A percentile compares a stretch with the other conserved stretches of the same genome.
phyloP scores from a whole-genome alignment of 2,329 filamentous ascomycete genomes.

The Pyrenophora teres region DNA sequence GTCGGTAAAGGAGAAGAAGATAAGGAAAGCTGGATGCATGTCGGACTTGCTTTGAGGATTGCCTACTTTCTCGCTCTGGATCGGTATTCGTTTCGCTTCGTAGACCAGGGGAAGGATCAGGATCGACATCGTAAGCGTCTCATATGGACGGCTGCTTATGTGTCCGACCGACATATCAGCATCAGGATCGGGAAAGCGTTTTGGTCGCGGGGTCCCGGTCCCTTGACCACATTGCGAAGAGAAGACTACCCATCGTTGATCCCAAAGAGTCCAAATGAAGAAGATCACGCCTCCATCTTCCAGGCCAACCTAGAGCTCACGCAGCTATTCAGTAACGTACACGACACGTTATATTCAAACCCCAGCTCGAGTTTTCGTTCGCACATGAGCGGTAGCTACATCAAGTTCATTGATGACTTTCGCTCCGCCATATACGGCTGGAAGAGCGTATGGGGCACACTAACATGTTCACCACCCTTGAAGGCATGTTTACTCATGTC shows the following conservation, averaged over 20 bases:
- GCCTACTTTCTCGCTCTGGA: constrained; percentile 74
- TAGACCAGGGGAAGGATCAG: constrained; percentile 62
- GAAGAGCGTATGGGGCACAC: constrained; percentile 71
- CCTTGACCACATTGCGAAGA: constrained; percentile 66
- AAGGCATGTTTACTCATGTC: constrained; percentile 71
- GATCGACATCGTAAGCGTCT: constrained; percentile 67
- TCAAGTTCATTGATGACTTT: constrained; percentile 77
- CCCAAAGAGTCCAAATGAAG: constrained; percentile 62
- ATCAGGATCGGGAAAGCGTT: constrained; percentile 74
- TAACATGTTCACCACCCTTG: constrained; percentile 68
- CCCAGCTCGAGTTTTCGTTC: constrained; percentile 71
- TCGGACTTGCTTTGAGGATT: constrained; percentile 70
- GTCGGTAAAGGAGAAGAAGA: constrained; percentile 76
- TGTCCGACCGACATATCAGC: constrained; percentile 58
- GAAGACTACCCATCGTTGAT: constrained; percentile 71
- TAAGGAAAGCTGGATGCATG: constrained; percentile 77
- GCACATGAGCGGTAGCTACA: constrained; percentile 72
- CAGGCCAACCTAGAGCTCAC: constrained; percentile 74
- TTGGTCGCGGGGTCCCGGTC: constrained; percentile 73
- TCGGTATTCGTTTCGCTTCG: constrained; percentile 67
- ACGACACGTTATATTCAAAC: constrained; percentile 74
- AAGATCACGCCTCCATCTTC: constrained; percentile 71
- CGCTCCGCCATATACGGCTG: constrained; percentile 69
- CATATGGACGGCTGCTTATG: constrained; percentile 64
- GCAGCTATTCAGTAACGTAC: constrained; percentile 73